Evolutionary conservation across 1,284 basidiomycete genomes (phyloP).

Genomic region (Moniliella sp.): DNA sequence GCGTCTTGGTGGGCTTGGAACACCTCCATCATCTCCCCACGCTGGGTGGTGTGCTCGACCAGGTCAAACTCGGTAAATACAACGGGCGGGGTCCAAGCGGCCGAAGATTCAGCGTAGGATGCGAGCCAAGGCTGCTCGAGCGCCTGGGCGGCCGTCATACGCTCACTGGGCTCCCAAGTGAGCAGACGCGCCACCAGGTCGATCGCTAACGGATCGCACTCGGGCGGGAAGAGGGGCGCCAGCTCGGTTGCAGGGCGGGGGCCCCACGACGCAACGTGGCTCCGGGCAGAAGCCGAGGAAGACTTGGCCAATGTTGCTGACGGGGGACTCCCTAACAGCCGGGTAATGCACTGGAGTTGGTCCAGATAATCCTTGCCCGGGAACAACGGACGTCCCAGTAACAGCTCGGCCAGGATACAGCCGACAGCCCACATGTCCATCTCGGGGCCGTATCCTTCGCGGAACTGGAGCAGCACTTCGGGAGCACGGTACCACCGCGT

Average conservation of each 20-base stretch:
- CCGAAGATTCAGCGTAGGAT: constrained; percentile 21
- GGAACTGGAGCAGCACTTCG: constrained; percentile 33
- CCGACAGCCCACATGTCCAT: constrained; percentile 94
- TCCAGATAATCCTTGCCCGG: constrained; percentile 94
- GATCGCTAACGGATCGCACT: constrained; percentile 75
- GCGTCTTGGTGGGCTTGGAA: no score
- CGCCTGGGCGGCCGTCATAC: constrained; percentile 85
- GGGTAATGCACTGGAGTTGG: constrained; percentile 91
- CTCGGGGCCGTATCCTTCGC: constrained; percentile 29
- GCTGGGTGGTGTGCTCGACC: constrained; percentile 26
- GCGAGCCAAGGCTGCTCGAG: constrained; percentile 75
- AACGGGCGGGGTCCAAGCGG: constrained; percentile 13
- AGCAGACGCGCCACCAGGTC: constrained; percentile 77
- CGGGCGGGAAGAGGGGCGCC: constrained; percentile 61
- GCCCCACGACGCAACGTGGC: constrained; percentile 88
- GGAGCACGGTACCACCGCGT: constrained; percentile 32
- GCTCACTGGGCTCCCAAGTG: constrained; percentile 82
- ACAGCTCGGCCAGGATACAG: constrained; percentile 84
- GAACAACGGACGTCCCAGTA: constrained; percentile 92
- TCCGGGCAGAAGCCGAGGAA: constrained; percentile 46
- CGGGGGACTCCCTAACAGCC: constrained; percentile 84
- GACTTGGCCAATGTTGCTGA: constrained; percentile 57
- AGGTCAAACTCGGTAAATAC: constrained; percentile 21
- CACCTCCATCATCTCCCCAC: no score
- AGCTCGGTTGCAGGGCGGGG: constrained; percentile 86